These are phyloP conservation scores for Suhomyces tanzawaensis DNA, from an alignment of 805 yeast species.

Conservation along the genomic window DNA sequence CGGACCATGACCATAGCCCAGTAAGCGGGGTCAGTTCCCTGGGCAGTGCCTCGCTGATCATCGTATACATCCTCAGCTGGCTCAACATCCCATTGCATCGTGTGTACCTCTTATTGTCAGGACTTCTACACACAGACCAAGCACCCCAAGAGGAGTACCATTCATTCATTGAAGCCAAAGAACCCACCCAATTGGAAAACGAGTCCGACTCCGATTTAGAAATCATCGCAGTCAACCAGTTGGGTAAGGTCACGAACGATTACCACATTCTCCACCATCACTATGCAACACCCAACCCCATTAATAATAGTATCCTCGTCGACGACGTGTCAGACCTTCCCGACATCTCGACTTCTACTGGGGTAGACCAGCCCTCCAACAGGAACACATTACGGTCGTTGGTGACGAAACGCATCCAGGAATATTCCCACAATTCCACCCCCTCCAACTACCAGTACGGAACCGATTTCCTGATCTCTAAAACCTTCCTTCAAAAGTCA, in stretches of 20 bases:
- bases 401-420: background rate
- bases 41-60: no score
- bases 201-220: constrained; percentile 1
- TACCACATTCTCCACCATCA: constrained; percentile 7
- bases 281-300: background rate
- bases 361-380: background rate
- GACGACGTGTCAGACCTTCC: constrained; percentile 6
- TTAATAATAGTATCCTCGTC: constrained; percentile 11
- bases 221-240: constrained; percentile 1
- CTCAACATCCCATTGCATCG: no score
- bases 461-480: constrained; percentile 24
- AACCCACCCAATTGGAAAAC: background rate
- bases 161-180: background rate
- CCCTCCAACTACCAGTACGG: constrained; percentile 30
- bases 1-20: no score
- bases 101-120: no score
- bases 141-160: no score
- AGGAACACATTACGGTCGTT: background rate
- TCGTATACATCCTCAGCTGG: no score
- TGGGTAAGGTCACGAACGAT: constrained; percentile 6
- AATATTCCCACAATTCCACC: no score
- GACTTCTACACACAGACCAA: no score
- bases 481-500: constrained; percentile 11
- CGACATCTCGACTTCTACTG: background rate
- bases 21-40: no score